A percentile compares a stretch with the other conserved stretches of the same genome.
Conservation (phyloP, 108 stramenopile species). For the Schizochytrium sp. region DNA sequence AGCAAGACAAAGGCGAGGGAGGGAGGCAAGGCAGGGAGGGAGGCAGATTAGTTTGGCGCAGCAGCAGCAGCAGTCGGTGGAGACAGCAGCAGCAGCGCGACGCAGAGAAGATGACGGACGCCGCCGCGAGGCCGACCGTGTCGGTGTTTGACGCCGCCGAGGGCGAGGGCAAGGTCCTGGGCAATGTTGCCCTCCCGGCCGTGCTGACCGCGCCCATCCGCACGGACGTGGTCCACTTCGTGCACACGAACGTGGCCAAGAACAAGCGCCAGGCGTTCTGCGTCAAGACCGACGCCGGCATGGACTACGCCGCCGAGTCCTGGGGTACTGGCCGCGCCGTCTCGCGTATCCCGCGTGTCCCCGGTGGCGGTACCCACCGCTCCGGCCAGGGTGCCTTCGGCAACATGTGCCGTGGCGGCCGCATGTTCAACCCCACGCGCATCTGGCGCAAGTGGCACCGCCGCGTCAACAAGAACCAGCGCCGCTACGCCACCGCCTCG, state of each 20-base stretch:
- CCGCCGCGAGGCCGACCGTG: slow-evolving; percentile 89
- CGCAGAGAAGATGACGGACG: slow-evolving; percentile 23
- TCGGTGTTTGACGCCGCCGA: slow-evolving; percentile 73
- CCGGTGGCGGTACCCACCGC: slow-evolving; percentile 93
- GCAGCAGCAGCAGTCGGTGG: too few relatives aligned
- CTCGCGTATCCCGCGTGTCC: slow-evolving; percentile 98
- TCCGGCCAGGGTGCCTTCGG: slow-evolving; percentile 99
- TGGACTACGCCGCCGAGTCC: slow-evolving; percentile 83
- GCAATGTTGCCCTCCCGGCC: slow-evolving; percentile 78
- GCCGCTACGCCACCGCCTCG: slow-evolving; percentile 91
- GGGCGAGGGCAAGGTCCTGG: slow-evolving; percentile 67
- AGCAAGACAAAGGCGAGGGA: too few relatives aligned
- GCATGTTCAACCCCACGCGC: slow-evolving; percentile 99
- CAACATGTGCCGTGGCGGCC: slow-evolving; percentile 91
- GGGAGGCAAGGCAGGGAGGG: too few relatives aligned
- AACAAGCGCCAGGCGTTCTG: slow-evolving; percentile 98
- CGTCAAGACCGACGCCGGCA: slow-evolving; percentile 85
- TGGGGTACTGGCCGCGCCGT: slow-evolving; percentile 99
- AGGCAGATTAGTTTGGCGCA: too few relatives aligned
- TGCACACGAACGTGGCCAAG: slow-evolving; percentile 99
- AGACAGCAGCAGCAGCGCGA: too few relatives aligned
- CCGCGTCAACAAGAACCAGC: slow-evolving; percentile 89
- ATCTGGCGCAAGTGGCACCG: slow-evolving; percentile 99
- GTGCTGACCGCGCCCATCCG: slow-evolving; percentile 96
- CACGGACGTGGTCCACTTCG: slow-evolving; percentile 94